phyloP scores from a whole-genome alignment of 2,329 filamentous ascomycete genomes.

The Ceratocystis cacaofunesta region DNA sequence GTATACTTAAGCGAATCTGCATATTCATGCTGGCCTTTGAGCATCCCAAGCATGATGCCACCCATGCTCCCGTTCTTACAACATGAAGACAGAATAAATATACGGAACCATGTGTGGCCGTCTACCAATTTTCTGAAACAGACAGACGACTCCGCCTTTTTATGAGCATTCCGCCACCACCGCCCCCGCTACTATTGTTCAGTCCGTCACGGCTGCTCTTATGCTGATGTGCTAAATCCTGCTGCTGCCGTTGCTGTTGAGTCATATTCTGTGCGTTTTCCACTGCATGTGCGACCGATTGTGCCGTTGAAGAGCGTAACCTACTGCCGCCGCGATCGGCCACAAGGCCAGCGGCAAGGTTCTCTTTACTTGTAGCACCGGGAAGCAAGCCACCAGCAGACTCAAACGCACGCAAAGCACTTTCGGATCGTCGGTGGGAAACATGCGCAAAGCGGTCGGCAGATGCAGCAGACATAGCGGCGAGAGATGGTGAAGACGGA shows the following conservation, averaged over 20 bases:
- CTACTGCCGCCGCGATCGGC: constrained; percentile 10
- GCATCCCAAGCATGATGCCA: no score
- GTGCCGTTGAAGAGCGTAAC: constrained; percentile 6
- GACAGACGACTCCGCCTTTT: constrained; percentile 14
- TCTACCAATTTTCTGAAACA: constrained; percentile 11
- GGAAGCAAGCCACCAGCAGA: not conserved
- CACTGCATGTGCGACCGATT: not conserved
- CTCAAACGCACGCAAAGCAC: constrained; percentile 8
- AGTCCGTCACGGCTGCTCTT: constrained; percentile 7
- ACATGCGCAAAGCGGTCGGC: constrained; percentile 11
- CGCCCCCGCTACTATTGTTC: not conserved
- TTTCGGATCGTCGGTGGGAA: constrained; percentile 12
- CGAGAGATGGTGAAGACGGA: constrained; percentile 28
- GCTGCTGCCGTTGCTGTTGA: not conserved
- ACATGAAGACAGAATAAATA: not conserved
- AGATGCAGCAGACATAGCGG: constrained; percentile 8
- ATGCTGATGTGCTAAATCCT: constrained; percentile 3
- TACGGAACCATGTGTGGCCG: not conserved
- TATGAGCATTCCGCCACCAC: not conserved
- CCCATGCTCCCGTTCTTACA: no score
- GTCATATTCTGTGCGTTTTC: not conserved
- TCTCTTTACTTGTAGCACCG: not conserved
- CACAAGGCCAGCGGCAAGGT: not conserved
- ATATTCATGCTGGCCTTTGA: not conserved
- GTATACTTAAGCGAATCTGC: not conserved